Evolutionary conservation across 257 asterid species (phyloP), one percentile per base, ranked within the genome.

Genomic region (Gentiana macrophylla): DNA sequence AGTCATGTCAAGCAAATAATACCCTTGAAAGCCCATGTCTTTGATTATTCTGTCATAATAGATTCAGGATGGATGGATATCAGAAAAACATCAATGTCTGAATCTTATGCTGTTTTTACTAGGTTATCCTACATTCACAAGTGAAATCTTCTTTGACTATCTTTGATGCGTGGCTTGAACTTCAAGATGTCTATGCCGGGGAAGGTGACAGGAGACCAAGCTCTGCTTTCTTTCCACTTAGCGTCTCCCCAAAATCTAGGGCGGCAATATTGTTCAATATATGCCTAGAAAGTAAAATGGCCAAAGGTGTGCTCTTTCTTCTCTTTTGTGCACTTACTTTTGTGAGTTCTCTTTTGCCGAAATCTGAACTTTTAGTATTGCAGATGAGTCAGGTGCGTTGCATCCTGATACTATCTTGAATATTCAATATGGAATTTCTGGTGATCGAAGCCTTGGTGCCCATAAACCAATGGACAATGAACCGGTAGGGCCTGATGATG

Each of bases 91-190:
- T 41, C 46, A 41, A 12, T 44, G 3, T 32, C 9, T 3, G 10
- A 41, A 12, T 36, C 33, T 57, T n/a, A 51, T 49, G 57, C 11
- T 33, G 56, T 35, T 46, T 7, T 11, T 53, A 47, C 45, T 11
- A 92, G 97, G 95, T 83, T 66, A 85, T 81, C 69, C 79, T 92
- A 64, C 94, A 88, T 71, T 87, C 98, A 55, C 97, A 92, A 70
- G 97, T 92, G 49, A 89, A 88, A 75, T 95, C 99, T 65, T 85
- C 90, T 37, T 71, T 92, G 62, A 72, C 80, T 48, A 70, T 92
- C 75, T 63, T 75, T 65, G 95, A 92, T 73, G 88, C 97, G 72
- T 81, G 90, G 93, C 77, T 92, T 71, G 97, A 88, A 69, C 97
- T 92, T 66, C 97, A 92, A 79, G 89, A 77, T 70, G 95, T 95